phyloP scores from a whole-genome alignment of 2,329 filamentous ascomycete genomes.

The Aspergillus neoniger region DNA sequence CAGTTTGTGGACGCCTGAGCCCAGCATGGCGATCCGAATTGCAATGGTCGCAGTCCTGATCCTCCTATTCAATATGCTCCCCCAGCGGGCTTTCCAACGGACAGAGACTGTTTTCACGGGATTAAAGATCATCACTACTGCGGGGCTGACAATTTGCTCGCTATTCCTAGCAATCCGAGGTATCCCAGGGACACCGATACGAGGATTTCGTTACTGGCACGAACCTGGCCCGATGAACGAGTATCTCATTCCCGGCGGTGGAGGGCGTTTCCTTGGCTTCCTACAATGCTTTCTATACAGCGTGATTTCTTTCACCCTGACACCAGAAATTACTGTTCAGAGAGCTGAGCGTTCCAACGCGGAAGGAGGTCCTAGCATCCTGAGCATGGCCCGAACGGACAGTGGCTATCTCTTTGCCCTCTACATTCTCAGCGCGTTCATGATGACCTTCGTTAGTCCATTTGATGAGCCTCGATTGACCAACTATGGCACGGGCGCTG shows the following conservation, averaged over 20 bases:
- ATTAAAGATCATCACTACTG: slow-evolving; percentile 53
- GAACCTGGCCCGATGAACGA: slow-evolving; percentile 51
- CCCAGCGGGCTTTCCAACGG: slow-evolving; percentile 52
- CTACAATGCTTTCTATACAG: slow-evolving; percentile 53
- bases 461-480: slow-evolving; percentile 57
- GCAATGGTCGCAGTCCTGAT: slow-evolving; percentile 61
- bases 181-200: slow-evolving; percentile 47
- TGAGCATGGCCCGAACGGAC: slow-evolving; percentile 55
- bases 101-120: slow-evolving; percentile 52
- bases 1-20: slow-evolving; percentile 55
- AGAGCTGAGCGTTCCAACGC: slow-evolving; percentile 56
- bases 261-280: slow-evolving; percentile 53
- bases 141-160: slow-evolving; percentile 52
- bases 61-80: slow-evolving; percentile 50
- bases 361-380: slow-evolving; percentile 53
- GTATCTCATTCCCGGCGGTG: slow-evolving; percentile 48
- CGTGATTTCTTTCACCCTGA: slow-evolving; percentile 55
- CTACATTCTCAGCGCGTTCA: slow-evolving; percentile 58
- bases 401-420: slow-evolving; percentile 61
- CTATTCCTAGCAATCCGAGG: slow-evolving; percentile 57
- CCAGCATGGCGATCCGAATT: slow-evolving; percentile 46
- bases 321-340: slow-evolving; percentile 57
- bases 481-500: slow-evolving; percentile 55
- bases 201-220: slow-evolving; percentile 55
- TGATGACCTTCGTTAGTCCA: slow-evolving; percentile 62